A percentile compares a stretch with the other conserved stretches of the same genome.
phyloP scores from a whole-genome alignment of 805 yeast species.

The Brettanomyces custersianus region DNA sequence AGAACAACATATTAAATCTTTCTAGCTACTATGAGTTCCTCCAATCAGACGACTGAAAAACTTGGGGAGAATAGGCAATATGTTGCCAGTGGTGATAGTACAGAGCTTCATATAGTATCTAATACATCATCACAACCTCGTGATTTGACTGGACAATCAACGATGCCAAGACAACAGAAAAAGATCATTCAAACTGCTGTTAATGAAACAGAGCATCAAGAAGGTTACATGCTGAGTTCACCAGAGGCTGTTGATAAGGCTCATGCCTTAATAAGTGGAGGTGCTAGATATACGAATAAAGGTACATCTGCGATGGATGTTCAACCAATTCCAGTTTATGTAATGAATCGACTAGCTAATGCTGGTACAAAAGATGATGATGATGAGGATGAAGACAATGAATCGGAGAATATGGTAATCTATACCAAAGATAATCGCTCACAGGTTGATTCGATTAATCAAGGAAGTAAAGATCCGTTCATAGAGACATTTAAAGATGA shows the following conservation, averaged over 20 bases:
- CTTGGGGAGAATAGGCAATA: no score
- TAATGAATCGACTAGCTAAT: constrained; percentile 9
- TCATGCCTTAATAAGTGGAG: not conserved
- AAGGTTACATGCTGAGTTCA: no score
- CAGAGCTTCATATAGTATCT: no score
- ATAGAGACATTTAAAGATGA: constrained; percentile 11
- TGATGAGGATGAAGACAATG: not conserved
- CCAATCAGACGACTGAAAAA: no score
- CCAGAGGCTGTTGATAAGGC: constrained; percentile 1
- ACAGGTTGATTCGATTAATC: not conserved
- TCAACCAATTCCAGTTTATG: constrained; percentile 12
- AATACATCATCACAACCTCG: no score
- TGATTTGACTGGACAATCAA: no score
- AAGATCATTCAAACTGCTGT: no score
- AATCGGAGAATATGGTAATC: not conserved
- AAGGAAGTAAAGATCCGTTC: constrained; percentile 10
- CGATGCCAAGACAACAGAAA: no score
- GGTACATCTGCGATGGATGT: not conserved
- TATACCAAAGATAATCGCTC: not conserved
- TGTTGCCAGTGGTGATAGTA: no score
- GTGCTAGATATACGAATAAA: not conserved
- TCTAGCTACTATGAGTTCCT: no score
- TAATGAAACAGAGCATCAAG: no score
- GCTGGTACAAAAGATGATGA: not conserved
- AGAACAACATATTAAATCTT: no score